Evolutionary conservation across 148 eudicot genomes (phyloP).

Genomic region (Fagopyrum tataricum): DNA sequence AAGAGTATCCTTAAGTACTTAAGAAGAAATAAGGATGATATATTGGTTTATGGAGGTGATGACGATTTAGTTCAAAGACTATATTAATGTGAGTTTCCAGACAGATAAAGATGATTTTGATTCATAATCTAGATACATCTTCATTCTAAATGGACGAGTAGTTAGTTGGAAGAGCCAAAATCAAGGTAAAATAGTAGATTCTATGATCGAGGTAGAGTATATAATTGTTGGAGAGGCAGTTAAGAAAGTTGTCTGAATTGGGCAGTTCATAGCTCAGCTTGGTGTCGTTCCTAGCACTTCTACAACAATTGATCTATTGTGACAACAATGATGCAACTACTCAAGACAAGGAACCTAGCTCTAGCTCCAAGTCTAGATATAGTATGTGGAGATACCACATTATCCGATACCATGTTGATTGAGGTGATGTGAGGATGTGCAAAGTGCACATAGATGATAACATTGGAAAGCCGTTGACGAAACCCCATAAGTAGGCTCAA

Average conservation of each 20-base stretch:
- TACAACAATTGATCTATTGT: not conserved
- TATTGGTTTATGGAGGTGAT: slow-evolving; percentile 17
- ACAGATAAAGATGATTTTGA: slow-evolving; percentile 9
- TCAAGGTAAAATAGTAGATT: not conserved
- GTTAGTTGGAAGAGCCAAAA: slow-evolving; percentile 1
- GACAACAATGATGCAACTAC: not conserved
- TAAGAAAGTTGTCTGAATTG: not conserved
- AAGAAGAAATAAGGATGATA: no score
- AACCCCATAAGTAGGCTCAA: no score
- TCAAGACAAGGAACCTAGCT: not conserved
- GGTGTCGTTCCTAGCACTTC: not conserved
- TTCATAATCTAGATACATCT: slow-evolving; percentile 9
- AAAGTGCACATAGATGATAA: no score
- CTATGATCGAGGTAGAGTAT: not conserved
- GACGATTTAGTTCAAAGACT: slow-evolving; percentile 11
- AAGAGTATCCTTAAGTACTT: no score
- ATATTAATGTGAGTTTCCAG: slow-evolving; percentile 18
- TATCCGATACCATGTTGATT: no score
- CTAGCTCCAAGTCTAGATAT: not conserved
- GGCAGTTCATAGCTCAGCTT: not conserved
- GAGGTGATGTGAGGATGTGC: no score
- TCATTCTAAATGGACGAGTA: not conserved
- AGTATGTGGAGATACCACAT: no score
- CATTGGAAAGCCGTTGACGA: no score
- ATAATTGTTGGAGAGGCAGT: not conserved